A percentile compares a stretch with the other conserved stretches of the same genome.
phyloP scores from a whole-genome alignment of 2,329 filamentous ascomycete genomes.

The Trichoderma sp. region DNA sequence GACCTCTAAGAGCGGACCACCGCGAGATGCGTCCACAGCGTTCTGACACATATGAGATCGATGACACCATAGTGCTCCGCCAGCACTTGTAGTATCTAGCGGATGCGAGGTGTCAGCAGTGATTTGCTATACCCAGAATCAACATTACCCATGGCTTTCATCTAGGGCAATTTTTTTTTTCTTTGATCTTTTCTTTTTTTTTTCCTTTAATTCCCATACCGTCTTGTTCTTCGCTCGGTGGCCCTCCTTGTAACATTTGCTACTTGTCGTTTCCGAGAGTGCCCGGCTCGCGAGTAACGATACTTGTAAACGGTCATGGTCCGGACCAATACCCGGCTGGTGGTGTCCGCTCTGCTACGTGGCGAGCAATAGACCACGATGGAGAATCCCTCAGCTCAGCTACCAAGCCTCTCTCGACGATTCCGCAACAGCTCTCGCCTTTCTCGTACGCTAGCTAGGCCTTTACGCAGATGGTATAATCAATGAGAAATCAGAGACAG shows the following conservation, averaged over 20 bases:
- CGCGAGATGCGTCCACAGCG: conserved; percentile 23
- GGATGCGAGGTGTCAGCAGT: conserved; percentile 22
- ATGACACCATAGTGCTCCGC: conserved; percentile 28
- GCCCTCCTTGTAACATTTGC: conserved; percentile 5
- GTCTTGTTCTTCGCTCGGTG: background rate
- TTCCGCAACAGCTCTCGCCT: conserved; percentile 4
- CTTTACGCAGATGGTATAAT: conserved; percentile 5
- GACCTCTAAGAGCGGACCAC: conserved; percentile 18
- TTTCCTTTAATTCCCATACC: background rate
- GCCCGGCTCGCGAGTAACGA: conserved; percentile 17
- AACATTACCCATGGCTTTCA: conserved; percentile 5
- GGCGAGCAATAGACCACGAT: conserved; percentile 24
- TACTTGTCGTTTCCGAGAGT: conserved; percentile 20
- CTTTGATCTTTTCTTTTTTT: background rate
- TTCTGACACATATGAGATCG: conserved; percentile 27
- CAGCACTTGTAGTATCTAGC: conserved; percentile 1
- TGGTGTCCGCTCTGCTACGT: conserved; percentile 27
- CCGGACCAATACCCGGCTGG: conserved; percentile 9
- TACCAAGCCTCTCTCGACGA: conserved; percentile 7
- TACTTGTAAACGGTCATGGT: conserved; percentile 2
- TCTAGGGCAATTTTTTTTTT: background rate
- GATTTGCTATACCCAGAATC: conserved; percentile 20
- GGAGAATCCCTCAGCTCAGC: conserved; percentile 18
- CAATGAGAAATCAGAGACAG: background rate
- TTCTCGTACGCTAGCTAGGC: conserved; percentile 5